These are phyloP conservation scores for Phytophthora meadii DNA, from an alignment of 352 stramenopile genomes.

Conservation along the genomic window DNA sequence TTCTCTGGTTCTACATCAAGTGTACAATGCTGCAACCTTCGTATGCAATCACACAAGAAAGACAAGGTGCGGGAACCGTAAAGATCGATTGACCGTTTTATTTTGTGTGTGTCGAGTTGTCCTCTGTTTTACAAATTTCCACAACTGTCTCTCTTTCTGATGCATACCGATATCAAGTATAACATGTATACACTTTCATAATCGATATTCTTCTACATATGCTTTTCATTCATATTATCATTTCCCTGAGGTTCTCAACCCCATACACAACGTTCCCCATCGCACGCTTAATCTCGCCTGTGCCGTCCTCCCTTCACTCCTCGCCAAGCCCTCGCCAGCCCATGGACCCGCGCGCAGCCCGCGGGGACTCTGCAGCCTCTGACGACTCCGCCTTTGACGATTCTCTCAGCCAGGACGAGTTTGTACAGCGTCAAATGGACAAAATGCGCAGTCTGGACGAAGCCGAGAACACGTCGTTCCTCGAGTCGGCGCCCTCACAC, in stretches of 20 bases:
- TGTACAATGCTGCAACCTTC: conserved; percentile 5
- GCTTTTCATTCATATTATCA: background rate
- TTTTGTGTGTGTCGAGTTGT: background rate
- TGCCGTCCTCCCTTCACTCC: conserved; percentile 20
- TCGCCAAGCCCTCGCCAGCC: background rate
- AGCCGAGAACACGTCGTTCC: conserved; percentile 21
- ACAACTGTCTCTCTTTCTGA: background rate
- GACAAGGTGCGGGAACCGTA: conserved; percentile 9
- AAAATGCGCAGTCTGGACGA: conserved; percentile 58
- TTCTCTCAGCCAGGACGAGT: conserved; percentile 54
- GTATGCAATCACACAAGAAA: conserved; percentile 9
- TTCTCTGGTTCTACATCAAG: no score
- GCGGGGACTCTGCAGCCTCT: conserved; percentile 43
- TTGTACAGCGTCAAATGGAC: conserved; percentile 54
- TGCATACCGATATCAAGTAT: no score
- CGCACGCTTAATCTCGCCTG: conserved; percentile 29
- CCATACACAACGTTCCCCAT: conserved; percentile 32
- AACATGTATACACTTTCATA: no score
- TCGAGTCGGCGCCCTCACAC: conserved; percentile 32
- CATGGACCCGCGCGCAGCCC: conserved; percentile 31
- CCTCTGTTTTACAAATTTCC: background rate
- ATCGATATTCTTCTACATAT: background rate
- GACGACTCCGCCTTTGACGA: conserved; percentile 66
- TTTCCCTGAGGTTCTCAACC: background rate
- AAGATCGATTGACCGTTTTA: conserved; percentile 1